phyloP scores from a whole-genome alignment of 2,329 filamentous ascomycete genomes.

The Verticillium klebahnii region DNA sequence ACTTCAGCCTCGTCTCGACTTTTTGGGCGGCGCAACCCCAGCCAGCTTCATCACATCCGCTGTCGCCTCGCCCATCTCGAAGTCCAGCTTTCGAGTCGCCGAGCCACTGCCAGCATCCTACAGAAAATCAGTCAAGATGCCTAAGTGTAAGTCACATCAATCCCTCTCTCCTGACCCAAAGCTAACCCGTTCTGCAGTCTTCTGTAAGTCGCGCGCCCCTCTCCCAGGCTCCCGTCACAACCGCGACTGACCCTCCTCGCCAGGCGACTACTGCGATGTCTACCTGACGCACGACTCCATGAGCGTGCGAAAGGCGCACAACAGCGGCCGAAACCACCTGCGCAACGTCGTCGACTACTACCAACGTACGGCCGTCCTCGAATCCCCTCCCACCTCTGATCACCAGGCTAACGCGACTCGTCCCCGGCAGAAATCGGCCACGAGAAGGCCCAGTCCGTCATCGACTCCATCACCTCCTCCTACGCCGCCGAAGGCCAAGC shows the following conservation, averaged over 20 bases:
- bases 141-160: constrained; percentile 67
- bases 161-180: neutral
- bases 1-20: constrained; percentile 9
- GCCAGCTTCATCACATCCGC: neutral
- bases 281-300: constrained; percentile 99
- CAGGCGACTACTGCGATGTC: constrained; percentile 97
- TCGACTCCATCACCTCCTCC: constrained; percentile 94
- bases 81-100: constrained; percentile 1
- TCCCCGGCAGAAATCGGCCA: constrained; percentile 82
- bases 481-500: constrained; percentile 93
- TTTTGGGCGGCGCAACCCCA: constrained; percentile 6
- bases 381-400: neutral
- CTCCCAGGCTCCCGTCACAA: constrained; percentile 23
- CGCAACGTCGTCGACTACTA: constrained; percentile 99
- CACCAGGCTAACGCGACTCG: constrained; percentile 5
- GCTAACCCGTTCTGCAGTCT: constrained; percentile 48
- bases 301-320: constrained; percentile 98
- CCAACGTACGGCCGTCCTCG: constrained; percentile 59
- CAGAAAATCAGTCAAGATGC: constrained; percentile 56
- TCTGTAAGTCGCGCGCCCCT: constrained; percentile 34
- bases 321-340: constrained; percentile 91
- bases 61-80: neutral
- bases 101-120: neutral
- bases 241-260: constrained; percentile 22
- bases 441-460: constrained; percentile 97